These are phyloP conservation scores for Arthroderma uncinatum DNA, from an alignment of 2,329 filamentous ascomycete species.

Conservation along the genomic window DNA sequence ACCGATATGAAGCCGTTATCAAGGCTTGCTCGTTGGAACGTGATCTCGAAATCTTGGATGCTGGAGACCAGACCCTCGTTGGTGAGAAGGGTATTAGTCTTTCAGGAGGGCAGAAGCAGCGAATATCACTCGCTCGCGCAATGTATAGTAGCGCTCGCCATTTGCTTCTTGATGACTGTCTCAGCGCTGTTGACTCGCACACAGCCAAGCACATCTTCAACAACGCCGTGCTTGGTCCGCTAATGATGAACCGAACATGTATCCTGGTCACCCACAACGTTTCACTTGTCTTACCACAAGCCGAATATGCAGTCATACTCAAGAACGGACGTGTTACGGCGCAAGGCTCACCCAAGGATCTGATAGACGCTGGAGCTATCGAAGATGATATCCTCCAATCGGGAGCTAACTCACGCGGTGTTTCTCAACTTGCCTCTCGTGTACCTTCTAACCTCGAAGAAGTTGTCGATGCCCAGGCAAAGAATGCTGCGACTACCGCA, in stretches of 20 bases:
- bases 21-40: conserved; percentile 82
- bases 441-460: conserved; percentile 65
- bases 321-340: conserved; percentile 71
- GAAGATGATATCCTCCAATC: conserved; percentile 77
- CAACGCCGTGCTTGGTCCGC: conserved; percentile 75
- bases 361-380: conserved; percentile 78
- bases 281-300: conserved; percentile 68
- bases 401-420: conserved; percentile 54
- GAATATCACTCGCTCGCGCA: conserved; percentile 90
- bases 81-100: conserved; percentile 96
- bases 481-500: conserved; percentile 37
- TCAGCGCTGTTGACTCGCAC: conserved; percentile 94
- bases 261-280: conserved; percentile 94
- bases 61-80: conserved; percentile 84
- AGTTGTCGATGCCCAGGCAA: conserved; percentile 43
- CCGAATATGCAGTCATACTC: conserved; percentile 70
- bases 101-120: conserved; percentile 93
- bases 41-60: conserved; percentile 83
- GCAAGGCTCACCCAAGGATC: conserved; percentile 65
- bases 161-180: conserved; percentile 82
- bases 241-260: conserved; percentile 84
- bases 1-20: conserved; percentile 77
- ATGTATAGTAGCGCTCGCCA: conserved; percentile 93
- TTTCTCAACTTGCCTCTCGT: conserved; percentile 65
- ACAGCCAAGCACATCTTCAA: conserved; percentile 97